These are phyloP conservation scores for Serendipita sp. DNA, from an alignment of 768 basidiomycete species.

Conservation along the genomic window DNA sequence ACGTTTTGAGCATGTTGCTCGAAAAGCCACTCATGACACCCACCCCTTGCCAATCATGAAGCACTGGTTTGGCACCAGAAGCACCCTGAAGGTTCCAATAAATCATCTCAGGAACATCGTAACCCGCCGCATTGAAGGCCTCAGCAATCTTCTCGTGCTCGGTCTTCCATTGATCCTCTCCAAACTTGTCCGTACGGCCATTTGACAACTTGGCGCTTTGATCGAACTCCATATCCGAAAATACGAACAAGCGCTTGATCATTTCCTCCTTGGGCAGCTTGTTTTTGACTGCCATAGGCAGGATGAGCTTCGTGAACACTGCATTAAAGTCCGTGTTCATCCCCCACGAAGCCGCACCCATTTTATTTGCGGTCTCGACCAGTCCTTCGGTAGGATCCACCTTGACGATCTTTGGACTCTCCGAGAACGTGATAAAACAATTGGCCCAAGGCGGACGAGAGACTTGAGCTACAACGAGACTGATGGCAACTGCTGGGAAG, in stretches of 20 bases:
- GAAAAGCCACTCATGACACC: slow-evolving; percentile 58
- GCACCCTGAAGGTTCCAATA: slow-evolving; percentile 44
- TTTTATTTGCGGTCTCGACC: slow-evolving; percentile 22
- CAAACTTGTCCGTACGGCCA: not conserved
- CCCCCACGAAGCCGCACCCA: slow-evolving; percentile 28
- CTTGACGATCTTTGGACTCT: slow-evolving; percentile 30
- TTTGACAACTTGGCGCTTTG: slow-evolving; percentile 9
- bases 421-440: slow-evolving; percentile 55
- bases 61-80: slow-evolving; percentile 29
- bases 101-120: slow-evolving; percentile 56
- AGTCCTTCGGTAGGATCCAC: slow-evolving; percentile 31
- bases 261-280: slow-evolving; percentile 50
- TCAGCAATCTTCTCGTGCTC: slow-evolving; percentile 41
- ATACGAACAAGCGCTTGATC: slow-evolving; percentile 61
- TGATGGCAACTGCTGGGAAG: slow-evolving; percentile 45
- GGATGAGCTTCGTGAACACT: slow-evolving; percentile 45
- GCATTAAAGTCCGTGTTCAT: slow-evolving; percentile 48
- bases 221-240: slow-evolving; percentile 72
- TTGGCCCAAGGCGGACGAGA: slow-evolving; percentile 48
- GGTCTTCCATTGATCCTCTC: slow-evolving; percentile 35
- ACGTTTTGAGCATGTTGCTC: slow-evolving; percentile 51
- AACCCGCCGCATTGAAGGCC: slow-evolving; percentile 44
- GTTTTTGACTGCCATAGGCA: slow-evolving; percentile 41
- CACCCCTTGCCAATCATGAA: slow-evolving; percentile 40
- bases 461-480: slow-evolving; percentile 45